Percentiles rank a stretch among this genome's conserved stretches.
These are phyloP conservation scores for Remersonia thermophila DNA, from an alignment of 2,329 filamentous ascomycete species.

Conservation along the genomic window DNA sequence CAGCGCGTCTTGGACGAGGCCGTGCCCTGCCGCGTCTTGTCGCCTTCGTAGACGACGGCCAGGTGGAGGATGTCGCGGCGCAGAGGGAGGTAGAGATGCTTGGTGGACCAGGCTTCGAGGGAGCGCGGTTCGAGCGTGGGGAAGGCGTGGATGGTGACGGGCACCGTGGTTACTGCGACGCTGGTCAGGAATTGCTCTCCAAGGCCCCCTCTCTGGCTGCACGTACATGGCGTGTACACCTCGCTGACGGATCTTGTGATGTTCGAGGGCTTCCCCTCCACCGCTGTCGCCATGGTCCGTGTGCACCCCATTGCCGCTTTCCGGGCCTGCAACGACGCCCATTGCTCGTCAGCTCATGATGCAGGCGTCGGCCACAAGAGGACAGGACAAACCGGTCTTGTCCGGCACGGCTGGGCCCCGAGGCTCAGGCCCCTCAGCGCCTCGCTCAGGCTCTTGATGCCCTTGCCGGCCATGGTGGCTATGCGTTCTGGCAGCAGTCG, in stretches of 20 bases:
- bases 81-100: constrained; percentile 76
- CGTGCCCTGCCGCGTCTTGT: constrained; percentile 75
- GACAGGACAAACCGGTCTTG: constrained; percentile 12
- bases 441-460: constrained; percentile 39
- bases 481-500: constrained; percentile 1
- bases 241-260: constrained; percentile 27
- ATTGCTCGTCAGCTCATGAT: constrained; percentile 3
- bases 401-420: constrained; percentile 31
- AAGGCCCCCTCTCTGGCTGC: constrained; percentile 2
- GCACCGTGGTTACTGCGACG: constrained; percentile 43
- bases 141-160: constrained; percentile 81
- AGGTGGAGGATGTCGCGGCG: constrained; percentile 86
- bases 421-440: constrained; percentile 39
- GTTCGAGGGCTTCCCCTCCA: constrained; percentile 27
- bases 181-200: constrained; percentile 21
- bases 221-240: constrained; percentile 35
- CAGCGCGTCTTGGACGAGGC: constrained; percentile 69
- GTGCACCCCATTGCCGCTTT: constrained; percentile 20
- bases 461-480: constrained; percentile 33
- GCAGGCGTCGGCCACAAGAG: not conserved
- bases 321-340: constrained; percentile 7
- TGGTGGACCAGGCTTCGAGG: constrained; percentile 65
- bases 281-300: constrained; percentile 42
- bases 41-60: constrained; percentile 85
- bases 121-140: constrained; percentile 73